Evolutionary conservation across 257 asterid species (phyloP).

Genomic region (Lavandula angustifolia): DNA sequence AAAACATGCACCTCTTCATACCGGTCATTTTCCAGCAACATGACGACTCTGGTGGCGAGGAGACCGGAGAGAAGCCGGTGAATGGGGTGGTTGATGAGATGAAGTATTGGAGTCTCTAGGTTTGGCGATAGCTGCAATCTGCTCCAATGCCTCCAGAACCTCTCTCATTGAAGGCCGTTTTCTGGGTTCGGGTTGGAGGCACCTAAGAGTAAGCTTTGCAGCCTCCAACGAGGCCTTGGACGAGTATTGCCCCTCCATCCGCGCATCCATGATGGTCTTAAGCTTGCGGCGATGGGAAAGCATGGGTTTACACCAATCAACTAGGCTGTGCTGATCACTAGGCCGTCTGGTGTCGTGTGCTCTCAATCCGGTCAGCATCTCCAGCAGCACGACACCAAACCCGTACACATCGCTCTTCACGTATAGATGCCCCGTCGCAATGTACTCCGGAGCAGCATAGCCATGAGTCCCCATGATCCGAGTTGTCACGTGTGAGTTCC

Average conservation of each 20-base stretch:
- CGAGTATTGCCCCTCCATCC: conserved; percentile 52
- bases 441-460: conserved; percentile 65
- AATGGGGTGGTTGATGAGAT: conserved; percentile 14
- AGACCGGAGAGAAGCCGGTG: background rate
- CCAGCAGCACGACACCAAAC: conserved; percentile 66
- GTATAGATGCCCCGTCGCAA: conserved; percentile 58
- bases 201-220: conserved; percentile 48
- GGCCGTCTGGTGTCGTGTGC: conserved; percentile 49
- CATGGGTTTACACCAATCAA: conserved; percentile 46
- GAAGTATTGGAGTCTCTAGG: conserved; percentile 36
- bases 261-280: conserved; percentile 43
- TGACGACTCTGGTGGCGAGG: background rate
- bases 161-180: conserved; percentile 56
- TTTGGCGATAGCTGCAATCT: conserved; percentile 44
- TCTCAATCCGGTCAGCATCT: conserved; percentile 55
- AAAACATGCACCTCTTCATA: background rate
- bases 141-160: conserved; percentile 45
- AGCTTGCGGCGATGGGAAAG: conserved; percentile 43
- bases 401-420: conserved; percentile 68
- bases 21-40: conserved; percentile 18
- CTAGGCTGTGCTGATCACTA: conserved; percentile 41
- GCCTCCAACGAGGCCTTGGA: conserved; percentile 42
- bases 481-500: conserved; percentile 59
- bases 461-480: conserved; percentile 58
- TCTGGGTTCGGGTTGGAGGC: conserved; percentile 48